These are phyloP conservation scores for Sarcodon sp. DNA, from an alignment of 768 basidiomycete genomes.

Conservation along the genomic window DNA sequence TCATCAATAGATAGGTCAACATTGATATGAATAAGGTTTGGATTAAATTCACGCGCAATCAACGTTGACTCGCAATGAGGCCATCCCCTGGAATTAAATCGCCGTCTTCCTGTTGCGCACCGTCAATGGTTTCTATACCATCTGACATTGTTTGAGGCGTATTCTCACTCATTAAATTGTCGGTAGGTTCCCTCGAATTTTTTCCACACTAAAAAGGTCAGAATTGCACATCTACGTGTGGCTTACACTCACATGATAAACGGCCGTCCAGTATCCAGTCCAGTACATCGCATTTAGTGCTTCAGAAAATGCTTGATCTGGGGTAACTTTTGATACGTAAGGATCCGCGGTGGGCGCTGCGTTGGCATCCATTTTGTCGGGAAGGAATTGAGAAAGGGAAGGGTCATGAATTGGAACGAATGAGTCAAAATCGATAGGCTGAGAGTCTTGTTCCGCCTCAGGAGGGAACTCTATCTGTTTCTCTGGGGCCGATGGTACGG, in stretches of 20 bases:
- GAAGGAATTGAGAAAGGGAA: slow-evolving; percentile 27
- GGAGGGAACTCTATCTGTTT: neutral
- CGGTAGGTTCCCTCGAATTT: no score
- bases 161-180: no score
- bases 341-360: slow-evolving; percentile 8
- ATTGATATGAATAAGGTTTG: no score
- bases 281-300: slow-evolving; percentile 78
- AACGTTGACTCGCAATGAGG: slow-evolving; percentile 11
- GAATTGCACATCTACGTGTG: slow-evolving; percentile 1
- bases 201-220: no score
- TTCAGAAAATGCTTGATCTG: slow-evolving; percentile 66
- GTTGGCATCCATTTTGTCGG: neutral
- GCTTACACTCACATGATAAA: slow-evolving; percentile 52
- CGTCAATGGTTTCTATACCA: slow-evolving; percentile 10
- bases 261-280: slow-evolving; percentile 80
- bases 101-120: no score
- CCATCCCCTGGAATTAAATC: neutral
- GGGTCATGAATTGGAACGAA: slow-evolving; percentile 63
- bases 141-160: slow-evolving; percentile 4
- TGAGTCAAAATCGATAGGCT: slow-evolving; percentile 55
- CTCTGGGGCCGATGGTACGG: slow-evolving; percentile 1
- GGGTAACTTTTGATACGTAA: slow-evolving; percentile 28
- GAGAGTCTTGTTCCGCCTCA: slow-evolving; percentile 32
- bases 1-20: no score
- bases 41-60: neutral